Base-by-base conservation (phyloP, 345 rosid species). In the Eucalyptus microcorys region DNA sequence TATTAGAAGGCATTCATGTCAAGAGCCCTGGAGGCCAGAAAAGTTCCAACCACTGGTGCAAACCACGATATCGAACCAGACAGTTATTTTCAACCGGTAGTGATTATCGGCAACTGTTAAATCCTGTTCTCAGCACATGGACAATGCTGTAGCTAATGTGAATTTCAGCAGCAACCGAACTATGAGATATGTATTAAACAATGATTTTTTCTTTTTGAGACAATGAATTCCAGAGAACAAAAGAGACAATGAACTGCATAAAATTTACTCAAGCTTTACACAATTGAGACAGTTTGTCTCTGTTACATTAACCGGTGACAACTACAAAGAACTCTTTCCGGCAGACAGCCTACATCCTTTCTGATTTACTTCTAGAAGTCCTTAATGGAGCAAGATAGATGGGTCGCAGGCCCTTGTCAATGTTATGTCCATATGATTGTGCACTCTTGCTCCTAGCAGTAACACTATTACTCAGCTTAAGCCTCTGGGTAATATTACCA, bases 391-490 rank as follows among this genome's bases (percentile, higher is more conserved):
- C 30, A 21, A 40, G 47, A 76, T 76, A 76, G 84, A 76, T 7
- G 3, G 84, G 84, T 76, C 30, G 47, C 84, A 76, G 47, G 84
- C 45, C 84, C 42, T 76, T 76, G 84, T 76, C 47, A 11, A 11
- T 22, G 84, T 76, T 21, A 76, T 76, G 30, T 6, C 95, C 95
- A 87, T 92, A 95, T 87, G 86, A 86, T 61, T 66, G 85, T 17
- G 91, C 47, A 21, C 47, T 90, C 3, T 94, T 90, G 90, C 94
- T 94, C 90, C 94, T 93, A 10, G 95, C 90, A 55, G 97, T 95
- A 32, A 95, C 94, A 37, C 93, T 94, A 55, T 92, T 93, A 91
- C 97, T 96, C 81, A 92, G 90, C 53, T 93, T 87, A 91, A 96
- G 97, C 93, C 92, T 96, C 90, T 93, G 93, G 81, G 96, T 93